Base-by-base conservation (phyloP, 2,329 filamentous ascomycete species). In the Esteya vermicola region DNA sequence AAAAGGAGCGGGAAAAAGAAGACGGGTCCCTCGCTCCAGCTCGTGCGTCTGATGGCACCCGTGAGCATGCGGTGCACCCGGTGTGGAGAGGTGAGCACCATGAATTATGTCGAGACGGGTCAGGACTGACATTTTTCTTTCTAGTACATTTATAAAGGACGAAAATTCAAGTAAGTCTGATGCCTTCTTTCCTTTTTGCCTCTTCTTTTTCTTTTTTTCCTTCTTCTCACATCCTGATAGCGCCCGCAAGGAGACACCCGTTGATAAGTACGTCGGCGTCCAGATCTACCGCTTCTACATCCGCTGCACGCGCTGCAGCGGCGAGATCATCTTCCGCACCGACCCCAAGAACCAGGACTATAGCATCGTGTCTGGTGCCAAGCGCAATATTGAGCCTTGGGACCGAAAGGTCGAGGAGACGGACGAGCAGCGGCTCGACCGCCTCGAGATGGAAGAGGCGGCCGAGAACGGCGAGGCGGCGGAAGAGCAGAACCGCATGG, bases 381-480 rank as follows among this genome's bases (percentile, higher is more conserved):
- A 89, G 61, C 72, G 91, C 33, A 96, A 94, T 58, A 91, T 91
- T 47, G 91, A 98, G 58, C 81, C 83, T 0, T 98, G 91, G 91
- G 67, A 85, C 21, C 64, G 73, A 42, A 62, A 64, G 9, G 57
- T 57, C 20, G 71, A 85, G 48, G 89, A 95, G 63, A 89, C 84
- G 3, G 82, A 93, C 48, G 85, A 96, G 56, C 76, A 94, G 63
- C 69, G 83, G 32, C 65, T 96, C 7, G 85, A 95, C 57, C 67
- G 91, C 21, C 61, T 96, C 6, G 86, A 95, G 62, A 60, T 68
- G 31, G 84, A 93, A 54, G 81, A 81, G 50, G 72, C 69, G 2
- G 75, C 70, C 28, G 68, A 70, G 39, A 40, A 38, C n/a, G 47
- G 45, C 36, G 45, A 46, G 28, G 39, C 38, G 1, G 38, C 28